Percentiles rank a stretch among this genome's conserved stretches.
Evolutionary conservation across 2,329 filamentous ascomycete genomes (phyloP).

Genomic region (Xylaria sp.): DNA sequence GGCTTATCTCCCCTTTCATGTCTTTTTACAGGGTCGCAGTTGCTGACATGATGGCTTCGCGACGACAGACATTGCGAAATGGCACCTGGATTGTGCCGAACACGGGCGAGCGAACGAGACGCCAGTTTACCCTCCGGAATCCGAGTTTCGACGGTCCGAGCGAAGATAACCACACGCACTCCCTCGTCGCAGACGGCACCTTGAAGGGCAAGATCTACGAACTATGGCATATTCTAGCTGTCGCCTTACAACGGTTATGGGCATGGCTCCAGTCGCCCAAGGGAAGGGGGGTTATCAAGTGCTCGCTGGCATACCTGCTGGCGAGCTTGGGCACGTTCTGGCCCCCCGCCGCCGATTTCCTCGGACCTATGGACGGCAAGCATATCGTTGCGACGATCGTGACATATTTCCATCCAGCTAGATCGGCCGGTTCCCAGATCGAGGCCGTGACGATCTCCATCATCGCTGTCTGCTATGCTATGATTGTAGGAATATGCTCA

Average conservation of each 20-base stretch:
- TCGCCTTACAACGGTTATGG: conserved; percentile 40
- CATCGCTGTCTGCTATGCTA: conserved; percentile 72
- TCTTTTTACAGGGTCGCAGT: neutral
- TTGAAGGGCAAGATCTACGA: conserved; percentile 34
- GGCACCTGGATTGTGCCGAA: conserved; percentile 81
- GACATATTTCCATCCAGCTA: conserved; percentile 89
- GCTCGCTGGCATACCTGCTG: conserved; percentile 80
- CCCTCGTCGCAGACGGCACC: conserved; percentile 34
- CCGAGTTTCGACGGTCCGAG: conserved; percentile 36
- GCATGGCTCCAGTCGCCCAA: conserved; percentile 64
- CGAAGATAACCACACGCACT: conserved; percentile 31
- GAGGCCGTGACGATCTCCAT: conserved; percentile 75
- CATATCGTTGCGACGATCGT: conserved; percentile 91
- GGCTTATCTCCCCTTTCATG: neutral
- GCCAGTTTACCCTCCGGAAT: conserved; percentile 68
- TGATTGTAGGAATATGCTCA: conserved; percentile 70
- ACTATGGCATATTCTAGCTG: conserved; percentile 35
- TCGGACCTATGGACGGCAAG: conserved; percentile 84
- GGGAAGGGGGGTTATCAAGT: conserved; percentile 80
- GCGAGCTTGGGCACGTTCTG: conserved; percentile 84
- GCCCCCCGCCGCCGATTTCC: conserved; percentile 61
- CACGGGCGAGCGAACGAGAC: conserved; percentile 78
- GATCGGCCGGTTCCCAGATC: conserved; percentile 82
- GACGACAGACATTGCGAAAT: conserved; percentile 65
- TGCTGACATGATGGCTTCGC: conserved; percentile 46